Evolutionary conservation across 1,139 yeast genomes (phyloP), one percentile per base, ranked within the genome.

Genomic region (Groenewaldozyma sp.): DNA sequence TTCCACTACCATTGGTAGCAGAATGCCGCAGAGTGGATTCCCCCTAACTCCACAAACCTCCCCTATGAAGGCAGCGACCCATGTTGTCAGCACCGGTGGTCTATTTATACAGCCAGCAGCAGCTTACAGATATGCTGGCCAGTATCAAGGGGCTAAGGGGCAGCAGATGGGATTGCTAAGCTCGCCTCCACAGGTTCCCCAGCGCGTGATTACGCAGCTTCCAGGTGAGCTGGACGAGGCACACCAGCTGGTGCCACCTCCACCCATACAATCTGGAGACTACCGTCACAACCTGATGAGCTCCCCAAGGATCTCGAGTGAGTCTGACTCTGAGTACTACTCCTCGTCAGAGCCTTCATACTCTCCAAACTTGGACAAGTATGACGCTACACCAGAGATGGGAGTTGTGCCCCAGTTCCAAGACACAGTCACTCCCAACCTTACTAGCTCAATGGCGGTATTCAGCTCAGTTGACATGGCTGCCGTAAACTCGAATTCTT

Each of bases 401-500:
- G 34, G 48, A 6, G 42, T 46, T 21, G 48, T 45, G 19, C 44
- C 47, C 22, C 55, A 48, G 40, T 51, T 49, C 24, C 35, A 37
- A 34, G 31, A 31, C 7, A 44, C 45, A 14, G 49, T 47, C 10
- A 50, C 52, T 19, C 54, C 54, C 5, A 45, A 44, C 21, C 37
- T 47, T 20, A 36, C 34, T 22, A 13, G 28, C n/a, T 17, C 39
- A 17, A 37, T 52, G 47, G 48, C 44, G 27, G 47, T 49, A 11
- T 51, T 49, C 40, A 45, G 52, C 6, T 46, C 53, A 17, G 33
- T 48, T n/a, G 51, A 51, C 37, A 45, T 50, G 53, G 45, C 47
- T 5, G 48, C 52, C 13, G 39, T 47, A 9, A 52, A 48, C 27
- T 42, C 44, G 18, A 43, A 44, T 9, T 34, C 44, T 14, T 22